Conservation (phyloP, 768 basidiomycete species). For the Kwoniella pini region DNA sequence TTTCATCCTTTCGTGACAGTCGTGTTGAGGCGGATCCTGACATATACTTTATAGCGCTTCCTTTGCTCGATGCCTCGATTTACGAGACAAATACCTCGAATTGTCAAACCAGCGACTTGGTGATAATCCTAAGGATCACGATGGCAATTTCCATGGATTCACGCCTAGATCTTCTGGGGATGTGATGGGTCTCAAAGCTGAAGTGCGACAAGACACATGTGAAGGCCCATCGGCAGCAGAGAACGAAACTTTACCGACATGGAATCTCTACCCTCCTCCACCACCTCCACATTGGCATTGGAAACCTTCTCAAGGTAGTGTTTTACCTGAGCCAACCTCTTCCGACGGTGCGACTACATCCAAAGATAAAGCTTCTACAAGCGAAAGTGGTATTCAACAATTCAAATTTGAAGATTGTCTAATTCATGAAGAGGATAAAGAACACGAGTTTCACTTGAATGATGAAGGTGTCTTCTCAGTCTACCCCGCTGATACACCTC, state of each 20-base stretch:
- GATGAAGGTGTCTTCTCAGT: slow-evolving; percentile 90
- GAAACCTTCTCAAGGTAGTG: slow-evolving; percentile 52
- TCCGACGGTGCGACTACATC: slow-evolving; percentile 18
- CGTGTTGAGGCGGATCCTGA: neutral
- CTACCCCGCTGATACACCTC: slow-evolving; percentile 56
- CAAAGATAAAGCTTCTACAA: slow-evolving; percentile 24
- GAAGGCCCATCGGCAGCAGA: slow-evolving; percentile 17
- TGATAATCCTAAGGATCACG: slow-evolving; percentile 91
- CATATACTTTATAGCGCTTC: slow-evolving; percentile 53
- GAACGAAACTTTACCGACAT: slow-evolving; percentile 59
- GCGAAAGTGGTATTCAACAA: slow-evolving; percentile 9
- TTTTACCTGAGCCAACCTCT: slow-evolving; percentile 17
- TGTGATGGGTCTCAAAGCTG: slow-evolving; percentile 69
- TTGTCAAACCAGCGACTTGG: slow-evolving; percentile 87
- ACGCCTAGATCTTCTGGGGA: slow-evolving; percentile 62
- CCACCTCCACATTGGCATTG: slow-evolving; percentile 98
- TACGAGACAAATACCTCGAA: slow-evolving; percentile 93
- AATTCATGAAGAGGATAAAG: slow-evolving; percentile 65
- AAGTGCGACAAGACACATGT: slow-evolving; percentile 58
- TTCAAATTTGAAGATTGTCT: slow-evolving; percentile 72
- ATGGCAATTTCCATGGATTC: slow-evolving; percentile 72
- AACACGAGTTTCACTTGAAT: slow-evolving; percentile 65
- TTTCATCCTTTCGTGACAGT: neutral
- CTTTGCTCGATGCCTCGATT: slow-evolving; percentile 78
- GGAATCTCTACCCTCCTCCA: slow-evolving; percentile 89